phyloP scores from a whole-genome alignment of 139 green algal genomes.

The Dunaliella primolecta region DNA sequence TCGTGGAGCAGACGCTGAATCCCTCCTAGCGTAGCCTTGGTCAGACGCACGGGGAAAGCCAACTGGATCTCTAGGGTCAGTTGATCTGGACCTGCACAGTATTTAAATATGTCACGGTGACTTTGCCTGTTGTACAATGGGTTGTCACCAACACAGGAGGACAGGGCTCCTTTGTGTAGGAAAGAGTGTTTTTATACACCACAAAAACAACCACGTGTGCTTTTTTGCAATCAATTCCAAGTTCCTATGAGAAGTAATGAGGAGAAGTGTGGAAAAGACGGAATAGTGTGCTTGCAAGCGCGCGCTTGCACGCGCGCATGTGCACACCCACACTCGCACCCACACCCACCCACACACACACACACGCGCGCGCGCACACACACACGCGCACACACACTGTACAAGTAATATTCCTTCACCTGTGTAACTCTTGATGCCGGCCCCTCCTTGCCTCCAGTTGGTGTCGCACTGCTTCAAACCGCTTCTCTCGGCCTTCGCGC shows the following conservation, averaged over 20 bases:
- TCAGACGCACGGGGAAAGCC: too few relatives aligned
- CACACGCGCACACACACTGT: not conserved
- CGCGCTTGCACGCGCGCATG: too few relatives aligned
- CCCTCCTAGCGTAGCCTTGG: not conserved
- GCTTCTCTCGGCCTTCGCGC: slow-evolving; percentile 12
- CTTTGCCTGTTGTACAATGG: too few relatives aligned
- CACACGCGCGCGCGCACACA: not conserved
- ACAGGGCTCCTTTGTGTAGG: too few relatives aligned
- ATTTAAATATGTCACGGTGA: too few relatives aligned
- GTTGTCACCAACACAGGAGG: too few relatives aligned
- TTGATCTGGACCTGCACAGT: not conserved
- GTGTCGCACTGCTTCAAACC: slow-evolving; percentile 11
- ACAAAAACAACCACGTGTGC: too few relatives aligned
- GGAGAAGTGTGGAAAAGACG: too few relatives aligned
- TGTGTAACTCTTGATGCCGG: not conserved
- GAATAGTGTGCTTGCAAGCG: too few relatives aligned
- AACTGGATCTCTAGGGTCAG: not conserved
- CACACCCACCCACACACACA: not conserved
- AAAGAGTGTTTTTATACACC: too few relatives aligned
- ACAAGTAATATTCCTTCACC: not conserved
- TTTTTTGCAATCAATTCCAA: too few relatives aligned
- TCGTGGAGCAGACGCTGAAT: not conserved
- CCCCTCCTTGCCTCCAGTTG: slow-evolving; percentile 14
- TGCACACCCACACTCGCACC: not conserved
- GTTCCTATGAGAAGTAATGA: too few relatives aligned